A percentile compares a stretch with the other conserved stretches of the same genome.
Evolutionary conservation across 2,329 filamentous ascomycete genomes (phyloP).

Genomic region (Botrytis byssoidea): DNA sequence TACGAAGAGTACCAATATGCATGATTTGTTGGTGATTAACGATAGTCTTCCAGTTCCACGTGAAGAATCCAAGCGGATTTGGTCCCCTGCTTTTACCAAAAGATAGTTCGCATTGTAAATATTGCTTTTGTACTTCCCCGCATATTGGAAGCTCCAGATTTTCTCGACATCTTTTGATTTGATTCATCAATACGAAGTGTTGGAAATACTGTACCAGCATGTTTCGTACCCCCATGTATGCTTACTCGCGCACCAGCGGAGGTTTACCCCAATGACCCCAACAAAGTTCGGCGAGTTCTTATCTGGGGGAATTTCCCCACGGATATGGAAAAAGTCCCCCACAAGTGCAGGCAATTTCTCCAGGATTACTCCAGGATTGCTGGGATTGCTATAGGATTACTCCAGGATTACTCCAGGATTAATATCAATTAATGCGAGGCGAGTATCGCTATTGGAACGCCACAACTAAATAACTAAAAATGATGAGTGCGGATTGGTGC

Average conservation of each 20-base stretch:
- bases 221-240: not conserved
- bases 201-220: not conserved
- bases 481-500: slow-evolving; percentile 9
- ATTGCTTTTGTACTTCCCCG: not conserved
- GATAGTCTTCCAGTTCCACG: not conserved
- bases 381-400: not conserved
- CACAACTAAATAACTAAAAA: not conserved
- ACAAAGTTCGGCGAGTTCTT: not conserved
- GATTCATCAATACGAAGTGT: not conserved
- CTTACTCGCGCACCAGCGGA: not conserved
- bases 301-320: slow-evolving; percentile 18
- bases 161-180: not conserved
- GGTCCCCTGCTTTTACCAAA: not conserved
- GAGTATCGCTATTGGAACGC: slow-evolving; percentile 3
- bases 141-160: not conserved
- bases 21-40: not conserved
- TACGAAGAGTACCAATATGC: not conserved
- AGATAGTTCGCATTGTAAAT: not conserved
- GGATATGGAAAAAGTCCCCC: not conserved
- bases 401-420: slow-evolving; percentile 1
- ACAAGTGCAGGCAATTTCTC: slow-evolving; percentile 12
- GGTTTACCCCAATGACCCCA: not conserved
- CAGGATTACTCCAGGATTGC: slow-evolving; percentile 6
- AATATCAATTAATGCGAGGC: not conserved
- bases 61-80: slow-evolving; percentile 4